Base-by-base conservation (phyloP, 2,329 filamentous ascomycete species). In the Xylaria polymorpha region DNA sequence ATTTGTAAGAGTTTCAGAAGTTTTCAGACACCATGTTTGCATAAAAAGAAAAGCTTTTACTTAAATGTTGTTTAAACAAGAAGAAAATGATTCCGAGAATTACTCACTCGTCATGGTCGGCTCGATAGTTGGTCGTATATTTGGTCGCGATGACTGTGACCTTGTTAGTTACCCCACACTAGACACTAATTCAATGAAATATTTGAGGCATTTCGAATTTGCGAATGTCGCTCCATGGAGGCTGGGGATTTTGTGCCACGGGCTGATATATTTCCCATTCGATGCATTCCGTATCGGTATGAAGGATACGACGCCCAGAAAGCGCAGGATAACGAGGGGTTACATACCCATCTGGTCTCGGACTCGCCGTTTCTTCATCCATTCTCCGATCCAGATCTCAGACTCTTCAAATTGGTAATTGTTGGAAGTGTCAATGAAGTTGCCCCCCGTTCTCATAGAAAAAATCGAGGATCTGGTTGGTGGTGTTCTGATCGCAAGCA, bases 341-440 rank as follows among this genome's bases (percentile, higher is more conserved):
- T 29, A 76, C 82, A 68, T 74, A 86, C 85, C 83, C 79, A 93
- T 87, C 76, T 91, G 83, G 72, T 92, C 90, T 29, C 91, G 86
- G 68, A 87, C 87, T n/a, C 85, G 83, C 10, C 88, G 85, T 69
- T 85, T 85, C 74, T 84, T 83, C 88, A 92, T 90, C 90, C 91
- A 93, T 73, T 91, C 89, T 43, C 91, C 91, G 66, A 93, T 82
- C 87, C 90, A 91, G 61, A 75, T 79, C 79, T 93, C 91, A 0
- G 87, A 87, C 77, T 92, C 84, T 68, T 83, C 83, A 64, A 83
- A 80, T 73, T 91, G 90, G 79, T 93, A 93, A 78, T 90, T 90
- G 80, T 89, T 91, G 67, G 90, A 76, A 0, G 90, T 92, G 77
- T 93, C 91, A 75, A 93, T 90, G 78, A 93, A 93, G 80, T 93